These are phyloP conservation scores for Datura wrightii DNA, from an alignment of 257 asterid genomes.

Conservation along the genomic window DNA sequence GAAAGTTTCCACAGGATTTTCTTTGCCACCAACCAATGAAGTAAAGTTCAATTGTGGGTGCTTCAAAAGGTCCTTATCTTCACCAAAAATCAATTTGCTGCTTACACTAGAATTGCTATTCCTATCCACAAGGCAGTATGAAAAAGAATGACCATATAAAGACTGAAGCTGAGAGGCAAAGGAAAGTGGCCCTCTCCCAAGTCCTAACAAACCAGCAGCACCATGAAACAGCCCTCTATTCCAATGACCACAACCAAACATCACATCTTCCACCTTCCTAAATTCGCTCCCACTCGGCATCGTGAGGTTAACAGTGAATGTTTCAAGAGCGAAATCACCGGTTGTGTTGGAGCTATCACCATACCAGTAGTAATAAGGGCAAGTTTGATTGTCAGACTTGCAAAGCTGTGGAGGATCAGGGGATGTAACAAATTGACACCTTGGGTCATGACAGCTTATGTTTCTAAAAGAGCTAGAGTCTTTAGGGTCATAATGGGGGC, in stretches of 20 bases:
- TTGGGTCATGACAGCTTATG: conserved; percentile 71
- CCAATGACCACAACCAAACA: conserved; percentile 99
- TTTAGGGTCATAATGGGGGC: conserved; percentile 68
- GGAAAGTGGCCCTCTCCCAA: conserved; percentile 83
- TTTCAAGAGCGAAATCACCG: conserved; percentile 81
- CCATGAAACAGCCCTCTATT: conserved; percentile 92
- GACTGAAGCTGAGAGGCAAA: conserved; percentile 84
- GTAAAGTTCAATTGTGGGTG: conserved; percentile 77
- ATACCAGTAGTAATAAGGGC: conserved; percentile 94
- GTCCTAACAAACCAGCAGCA: conserved; percentile 87
- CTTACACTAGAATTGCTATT: conserved; percentile 77
- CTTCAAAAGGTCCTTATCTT: conserved; percentile 56
- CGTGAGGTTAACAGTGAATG: conserved; percentile 84
- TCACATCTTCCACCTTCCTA: conserved; percentile 70
- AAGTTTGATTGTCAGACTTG: conserved; percentile 51
- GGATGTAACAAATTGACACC: conserved; percentile 72
- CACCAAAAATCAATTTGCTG: conserved; percentile 86
- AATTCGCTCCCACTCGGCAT: conserved; percentile 50
- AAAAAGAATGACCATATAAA: conserved; percentile 71
- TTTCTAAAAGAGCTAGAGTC: conserved; percentile 60
- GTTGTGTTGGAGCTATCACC: conserved; percentile 95
- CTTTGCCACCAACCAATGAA: conserved; percentile 54
- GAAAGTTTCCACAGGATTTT: conserved; percentile 72
- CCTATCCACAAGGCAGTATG: conserved; percentile 86
- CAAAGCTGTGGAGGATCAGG: conserved; percentile 75